Base-by-base conservation (phyloP, 306 rosid species). In the Prunus salicina region DNA sequence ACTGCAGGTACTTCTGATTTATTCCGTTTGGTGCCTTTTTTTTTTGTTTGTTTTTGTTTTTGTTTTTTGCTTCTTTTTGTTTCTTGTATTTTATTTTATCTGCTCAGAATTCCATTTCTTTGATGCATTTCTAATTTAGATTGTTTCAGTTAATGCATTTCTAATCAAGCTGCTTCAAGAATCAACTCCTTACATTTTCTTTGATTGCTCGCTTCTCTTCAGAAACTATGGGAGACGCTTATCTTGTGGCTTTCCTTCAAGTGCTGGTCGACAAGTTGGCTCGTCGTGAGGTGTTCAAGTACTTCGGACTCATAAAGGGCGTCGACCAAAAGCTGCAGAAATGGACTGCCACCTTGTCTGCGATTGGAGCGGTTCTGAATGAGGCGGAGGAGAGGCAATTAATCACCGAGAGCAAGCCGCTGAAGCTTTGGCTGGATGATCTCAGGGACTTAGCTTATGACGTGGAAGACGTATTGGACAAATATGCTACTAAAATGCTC, bases 361-460 rank as follows among this genome's bases (percentile, higher is more conserved):
- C 7, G 3, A 61, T 73, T 45, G 19, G 25, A 8, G 74, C 41
- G 0, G 80, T 67, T n/a, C 68, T 76, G 14, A 18, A 3, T 34
- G 68, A 55, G 7, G 80, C 60, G 3, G 80, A 76, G 27, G 30
- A 67, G 43, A 76, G 41, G 45, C 56, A 67, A 56, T 15, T n/a
- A 16, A 18, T 63, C 5, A 19, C 15, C 2, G 2, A 66, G 27
- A 58, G 32, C 13, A 2, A 5, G 32, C 24, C 6, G 0, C 55
- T 81, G 9, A 64, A 64, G 0, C 8, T 43, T 25, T 81, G 81
- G 85, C 61, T 81, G 7, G 53, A 66, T 0, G 76, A 81, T 63
- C 85, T 81, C 34, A 64, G 67, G 62, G 81, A 81, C 80, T 78
- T 74, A 43, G 53, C 84, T 66, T 27, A 71, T 19, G 63, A 70